Evolutionary conservation across 176 grass and related monocot genomes (phyloP).

Genomic region (Calamus simplicifolius): DNA sequence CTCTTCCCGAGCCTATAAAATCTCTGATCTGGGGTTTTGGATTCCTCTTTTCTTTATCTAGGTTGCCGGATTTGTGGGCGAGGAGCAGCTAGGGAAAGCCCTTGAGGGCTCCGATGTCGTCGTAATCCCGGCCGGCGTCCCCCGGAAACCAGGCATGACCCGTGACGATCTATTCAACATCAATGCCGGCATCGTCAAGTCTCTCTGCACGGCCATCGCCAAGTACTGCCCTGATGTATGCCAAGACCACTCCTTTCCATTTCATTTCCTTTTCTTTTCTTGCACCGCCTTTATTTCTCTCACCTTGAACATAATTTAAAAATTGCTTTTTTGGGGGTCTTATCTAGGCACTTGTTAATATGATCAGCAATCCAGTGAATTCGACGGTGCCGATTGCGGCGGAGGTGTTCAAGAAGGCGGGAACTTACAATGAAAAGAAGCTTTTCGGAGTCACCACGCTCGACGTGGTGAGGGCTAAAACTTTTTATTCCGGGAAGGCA

Average conservation of each 20-base stretch:
- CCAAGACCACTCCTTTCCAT: too few species aligned
- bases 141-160: constrained; percentile 50
- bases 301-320: too few species aligned
- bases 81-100: constrained; percentile 27
- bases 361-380: constrained; percentile 96
- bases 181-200: constrained; percentile 50
- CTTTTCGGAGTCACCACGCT: constrained; percentile 92
- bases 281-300: too few species aligned
- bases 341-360: constrained; percentile 74
- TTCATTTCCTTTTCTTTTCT: too few species aligned
- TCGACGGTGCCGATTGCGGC: constrained; percentile 74
- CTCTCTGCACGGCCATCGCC: constrained; percentile 39
- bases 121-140: constrained; percentile 45
- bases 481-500: constrained; percentile 77
- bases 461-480: constrained; percentile 83
- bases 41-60: neutral
- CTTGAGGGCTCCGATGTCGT: constrained; percentile 37
- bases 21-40: constrained; percentile 4
- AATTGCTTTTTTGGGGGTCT: too few species aligned
- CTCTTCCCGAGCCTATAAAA: too few species aligned
- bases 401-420: constrained; percentile 91
- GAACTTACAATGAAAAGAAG: constrained; percentile 74
- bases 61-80: constrained; percentile 28
- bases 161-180: constrained; percentile 53
- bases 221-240: constrained; percentile 32